phyloP scores from a whole-genome alignment of 164 flowering plant genomes.

The Magnolia officinalis region DNA sequence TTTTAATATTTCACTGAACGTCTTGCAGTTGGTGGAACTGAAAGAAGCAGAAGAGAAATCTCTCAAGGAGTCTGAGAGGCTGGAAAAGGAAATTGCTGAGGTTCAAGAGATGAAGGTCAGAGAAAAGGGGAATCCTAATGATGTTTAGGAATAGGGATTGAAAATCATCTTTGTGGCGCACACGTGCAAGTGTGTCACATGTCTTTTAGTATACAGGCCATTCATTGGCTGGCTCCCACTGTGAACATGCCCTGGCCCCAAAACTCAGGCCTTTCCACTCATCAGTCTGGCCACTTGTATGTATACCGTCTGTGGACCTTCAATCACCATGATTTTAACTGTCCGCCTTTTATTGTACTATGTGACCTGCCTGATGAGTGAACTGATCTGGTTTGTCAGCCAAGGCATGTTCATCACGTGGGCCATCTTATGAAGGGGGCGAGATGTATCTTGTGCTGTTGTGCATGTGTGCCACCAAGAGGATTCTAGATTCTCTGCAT shows the following conservation, averaged over 20 bases:
- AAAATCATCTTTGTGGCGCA: no score
- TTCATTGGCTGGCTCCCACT: background rate
- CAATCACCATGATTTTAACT: no score
- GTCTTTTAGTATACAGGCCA: background rate
- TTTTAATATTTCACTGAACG: background rate
- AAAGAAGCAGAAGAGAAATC: slow-evolving; percentile 88
- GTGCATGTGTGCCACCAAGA: no score
- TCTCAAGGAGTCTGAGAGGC: slow-evolving; percentile 75
- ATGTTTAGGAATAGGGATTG: background rate
- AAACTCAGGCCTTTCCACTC: background rate
- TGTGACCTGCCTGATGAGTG: no score
- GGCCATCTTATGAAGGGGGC: no score
- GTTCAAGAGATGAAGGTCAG: slow-evolving; percentile 85
- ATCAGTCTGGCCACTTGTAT: background rate
- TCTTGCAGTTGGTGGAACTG: slow-evolving; percentile 68
- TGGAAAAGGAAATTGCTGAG: slow-evolving; percentile 89
- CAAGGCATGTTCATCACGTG: no score
- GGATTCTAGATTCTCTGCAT: no score
- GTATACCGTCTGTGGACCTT: background rate
- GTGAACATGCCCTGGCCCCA: background rate
- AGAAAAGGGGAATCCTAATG: background rate
- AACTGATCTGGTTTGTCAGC: no score
- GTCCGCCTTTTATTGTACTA: no score
- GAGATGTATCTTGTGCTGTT: no score
- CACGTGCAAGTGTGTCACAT: no score